Conservation (phyloP, 192 early-diverging fungal genomes). For the Backusella morwellensis region DNA sequence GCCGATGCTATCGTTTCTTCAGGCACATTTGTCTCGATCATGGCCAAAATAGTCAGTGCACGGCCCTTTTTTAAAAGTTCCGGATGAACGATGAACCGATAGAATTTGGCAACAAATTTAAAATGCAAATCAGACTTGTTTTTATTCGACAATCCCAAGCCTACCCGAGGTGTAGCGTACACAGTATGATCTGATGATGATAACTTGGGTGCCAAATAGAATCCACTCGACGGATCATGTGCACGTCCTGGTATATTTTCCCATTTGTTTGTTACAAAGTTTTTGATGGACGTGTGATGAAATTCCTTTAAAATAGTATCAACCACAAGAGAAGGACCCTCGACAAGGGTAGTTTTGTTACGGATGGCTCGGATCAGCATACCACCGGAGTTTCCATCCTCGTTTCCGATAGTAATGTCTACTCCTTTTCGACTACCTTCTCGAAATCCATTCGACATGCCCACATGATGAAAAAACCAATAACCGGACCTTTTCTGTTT, state of each 20-base stretch:
- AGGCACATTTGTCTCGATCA: not conserved
- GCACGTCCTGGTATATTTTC: not conserved
- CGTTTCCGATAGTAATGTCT: slow-evolving; percentile 25
- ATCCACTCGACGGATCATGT: slow-evolving; percentile 1
- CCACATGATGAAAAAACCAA: slow-evolving; percentile 34
- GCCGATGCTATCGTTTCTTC: not conserved
- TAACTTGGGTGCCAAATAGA: not conserved
- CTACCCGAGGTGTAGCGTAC: slow-evolving; percentile 22
- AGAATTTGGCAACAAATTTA: slow-evolving; percentile 15
- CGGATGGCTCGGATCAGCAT: slow-evolving; percentile 27
- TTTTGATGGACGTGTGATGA: slow-evolving; percentile 1
- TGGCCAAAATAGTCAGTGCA: slow-evolving; percentile 16
- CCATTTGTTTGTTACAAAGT: not conserved
- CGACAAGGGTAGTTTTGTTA: not conserved
- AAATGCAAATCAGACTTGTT: not conserved
- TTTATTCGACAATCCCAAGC: slow-evolving; percentile 17
- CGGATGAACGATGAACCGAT: slow-evolving; percentile 24
- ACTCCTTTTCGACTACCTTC: slow-evolving; percentile 34
- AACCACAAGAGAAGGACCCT: slow-evolving; percentile 28
- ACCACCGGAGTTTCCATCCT: slow-evolving; percentile 20
- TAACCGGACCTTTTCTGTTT: slow-evolving; percentile 9
- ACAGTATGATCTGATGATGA: not conserved
- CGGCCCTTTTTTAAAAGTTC: slow-evolving; percentile 32
- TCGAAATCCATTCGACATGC: slow-evolving; percentile 21
- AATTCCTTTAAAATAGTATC: slow-evolving; percentile 15